Evolutionary conservation across 257 asterid genomes (phyloP).

Genomic region (Fraxinus quadrangulata): DNA sequence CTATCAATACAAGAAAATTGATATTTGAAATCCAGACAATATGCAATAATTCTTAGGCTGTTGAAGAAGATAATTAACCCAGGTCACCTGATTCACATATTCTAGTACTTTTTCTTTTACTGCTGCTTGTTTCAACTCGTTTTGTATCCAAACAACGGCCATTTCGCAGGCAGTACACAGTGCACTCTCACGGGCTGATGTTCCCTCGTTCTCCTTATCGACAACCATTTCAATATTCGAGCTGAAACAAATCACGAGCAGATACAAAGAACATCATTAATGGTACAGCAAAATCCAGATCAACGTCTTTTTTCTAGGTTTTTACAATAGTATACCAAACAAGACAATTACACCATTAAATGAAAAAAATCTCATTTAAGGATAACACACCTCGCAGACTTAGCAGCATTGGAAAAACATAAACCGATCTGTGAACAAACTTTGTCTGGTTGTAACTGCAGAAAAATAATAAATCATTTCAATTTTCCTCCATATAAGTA

Average conservation of each 20-base stretch:
- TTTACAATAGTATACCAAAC: neutral
- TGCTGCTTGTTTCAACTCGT: slow-evolving; percentile 57
- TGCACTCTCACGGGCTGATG: slow-evolving; percentile 46
- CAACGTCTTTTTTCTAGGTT: too few species aligned
- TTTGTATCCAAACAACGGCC: slow-evolving; percentile 95
- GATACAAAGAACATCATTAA: neutral
- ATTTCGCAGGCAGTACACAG: slow-evolving; percentile 81
- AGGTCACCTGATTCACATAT: slow-evolving; percentile 74
- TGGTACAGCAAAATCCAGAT: too few species aligned
- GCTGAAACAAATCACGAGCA: slow-evolving; percentile 43
- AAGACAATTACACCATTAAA: neutral
- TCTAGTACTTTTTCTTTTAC: slow-evolving; percentile 71
- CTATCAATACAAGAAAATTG: slow-evolving; percentile 39
- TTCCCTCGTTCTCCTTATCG: slow-evolving; percentile 41
- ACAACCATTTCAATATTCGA: slow-evolving; percentile 78
- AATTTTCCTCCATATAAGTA: slow-evolving; percentile 5
- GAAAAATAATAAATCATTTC: neutral
- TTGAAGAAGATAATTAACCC: slow-evolving; percentile 11
- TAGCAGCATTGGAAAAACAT: slow-evolving; percentile 51
- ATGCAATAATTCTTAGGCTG: slow-evolving; percentile 2
- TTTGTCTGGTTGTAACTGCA: slow-evolving; percentile 72
- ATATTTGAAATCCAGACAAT: neutral
- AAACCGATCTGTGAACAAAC: slow-evolving; percentile 74
- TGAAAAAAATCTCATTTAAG: slow-evolving; percentile 5
- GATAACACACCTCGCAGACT: slow-evolving; percentile 54